These are phyloP conservation scores for Lipomyces sp. DNA, from an alignment of 805 yeast species.

Conservation along the genomic window DNA sequence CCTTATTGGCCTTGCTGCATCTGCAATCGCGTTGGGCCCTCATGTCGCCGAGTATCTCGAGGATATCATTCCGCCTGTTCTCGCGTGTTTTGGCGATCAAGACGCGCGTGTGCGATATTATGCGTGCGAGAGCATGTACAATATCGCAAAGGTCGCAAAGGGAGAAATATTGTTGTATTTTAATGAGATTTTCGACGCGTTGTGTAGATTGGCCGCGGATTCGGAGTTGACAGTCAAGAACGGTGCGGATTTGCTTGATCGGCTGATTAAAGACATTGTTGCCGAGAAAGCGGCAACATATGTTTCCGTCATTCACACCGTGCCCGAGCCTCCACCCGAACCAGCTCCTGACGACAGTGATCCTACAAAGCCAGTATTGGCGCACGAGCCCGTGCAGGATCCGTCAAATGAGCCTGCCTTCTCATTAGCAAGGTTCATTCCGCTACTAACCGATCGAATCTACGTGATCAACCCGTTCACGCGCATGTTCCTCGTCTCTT, in stretches of 20 bases:
- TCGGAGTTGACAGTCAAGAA: constrained; percentile 87
- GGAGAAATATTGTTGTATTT: constrained; percentile 91
- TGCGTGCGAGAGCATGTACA: constrained; percentile 94
- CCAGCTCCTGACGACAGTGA: constrained; percentile 36
- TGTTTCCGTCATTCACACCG: constrained; percentile 65
- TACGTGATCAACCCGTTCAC: constrained; percentile 92
- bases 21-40: constrained; percentile 87
- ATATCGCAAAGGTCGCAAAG: constrained; percentile 93
- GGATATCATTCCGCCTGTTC: constrained; percentile 86
- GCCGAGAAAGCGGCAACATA: constrained; percentile 92
- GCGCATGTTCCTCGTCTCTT: constrained; percentile 85
- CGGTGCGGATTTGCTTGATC: constrained; percentile 91
- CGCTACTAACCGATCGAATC: constrained; percentile 87
- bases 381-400: constrained; percentile 43
- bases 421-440: constrained; percentile 84
- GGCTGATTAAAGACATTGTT: constrained; percentile 90
- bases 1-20: constrained; percentile 92
- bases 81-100: constrained; percentile 95
- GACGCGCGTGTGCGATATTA: constrained; percentile 96
- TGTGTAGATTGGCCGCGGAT: constrained; percentile 59
- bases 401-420: constrained; percentile 67
- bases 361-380: constrained; percentile 41
- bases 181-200: constrained; percentile 91
- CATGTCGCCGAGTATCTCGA: constrained; percentile 84
- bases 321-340: constrained; percentile 28